Conservation (phyloP, 768 basidiomycete genomes). For the Leccinum longicurvipes region DNA sequence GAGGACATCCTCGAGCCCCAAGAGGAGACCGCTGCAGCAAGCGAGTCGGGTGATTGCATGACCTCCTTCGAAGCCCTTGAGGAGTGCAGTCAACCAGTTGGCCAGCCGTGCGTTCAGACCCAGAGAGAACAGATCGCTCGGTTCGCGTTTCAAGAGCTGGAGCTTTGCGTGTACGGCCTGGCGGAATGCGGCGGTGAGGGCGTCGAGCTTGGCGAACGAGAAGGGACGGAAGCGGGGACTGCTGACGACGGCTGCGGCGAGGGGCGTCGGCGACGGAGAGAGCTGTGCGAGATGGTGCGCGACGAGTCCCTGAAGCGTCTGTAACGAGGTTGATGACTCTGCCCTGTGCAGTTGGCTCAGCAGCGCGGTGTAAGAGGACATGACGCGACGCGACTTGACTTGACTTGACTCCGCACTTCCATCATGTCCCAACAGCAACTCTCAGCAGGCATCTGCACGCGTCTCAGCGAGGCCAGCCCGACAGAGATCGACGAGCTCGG, state of each 20-base stretch:
- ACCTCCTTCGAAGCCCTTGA: slow-evolving; percentile 65
- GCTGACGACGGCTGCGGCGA: slow-evolving; percentile 31
- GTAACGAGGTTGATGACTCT: slow-evolving; percentile 14
- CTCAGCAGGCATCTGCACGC: slow-evolving; percentile 53
- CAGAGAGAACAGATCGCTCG: slow-evolving; percentile 30
- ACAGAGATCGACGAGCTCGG: slow-evolving; percentile 29
- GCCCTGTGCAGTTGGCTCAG: slow-evolving; percentile 28
- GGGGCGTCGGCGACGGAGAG: slow-evolving; percentile 29
- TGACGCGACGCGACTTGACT: slow-evolving; percentile 18
- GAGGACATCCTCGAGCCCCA: slow-evolving; percentile 57
- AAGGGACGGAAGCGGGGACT: slow-evolving; percentile 31
- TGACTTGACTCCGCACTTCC: slow-evolving; percentile 4
- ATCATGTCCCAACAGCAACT: slow-evolving; percentile 51
- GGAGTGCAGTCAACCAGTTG: slow-evolving; percentile 49
- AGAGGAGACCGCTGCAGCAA: slow-evolving; percentile 59
- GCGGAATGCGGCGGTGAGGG: slow-evolving; percentile 28
- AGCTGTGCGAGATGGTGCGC: slow-evolving; percentile 29
- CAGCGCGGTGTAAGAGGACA: slow-evolving; percentile 25
- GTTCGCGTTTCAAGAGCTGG: slow-evolving; percentile 24
- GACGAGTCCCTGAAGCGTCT: slow-evolving; percentile 26
- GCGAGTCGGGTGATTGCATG: slow-evolving; percentile 59
- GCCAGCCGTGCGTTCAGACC: slow-evolving; percentile 40
- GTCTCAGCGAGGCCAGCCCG: slow-evolving; percentile 41
- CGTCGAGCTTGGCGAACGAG: slow-evolving; percentile 26
- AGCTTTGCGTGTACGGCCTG: slow-evolving; percentile 31